phyloP scores from a whole-genome alignment of 2,329 filamentous ascomycete species.

The Microascus cirrosus region DNA sequence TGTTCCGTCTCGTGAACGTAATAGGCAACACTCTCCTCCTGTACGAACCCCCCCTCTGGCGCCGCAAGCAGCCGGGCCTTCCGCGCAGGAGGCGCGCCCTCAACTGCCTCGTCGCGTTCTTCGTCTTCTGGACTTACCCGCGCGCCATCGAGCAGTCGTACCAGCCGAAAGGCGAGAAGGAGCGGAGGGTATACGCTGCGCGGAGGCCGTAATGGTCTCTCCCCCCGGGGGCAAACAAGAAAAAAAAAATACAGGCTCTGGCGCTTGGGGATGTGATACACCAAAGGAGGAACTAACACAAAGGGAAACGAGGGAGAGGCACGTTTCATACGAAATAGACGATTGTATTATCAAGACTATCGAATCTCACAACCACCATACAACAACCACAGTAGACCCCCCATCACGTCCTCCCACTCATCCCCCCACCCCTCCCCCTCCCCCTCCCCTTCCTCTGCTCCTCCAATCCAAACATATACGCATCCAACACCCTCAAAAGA shows the following conservation, averaged over 20 bases:
- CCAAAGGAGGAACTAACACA: no score
- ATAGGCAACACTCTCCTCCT: constrained; percentile 25
- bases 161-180: not conserved
- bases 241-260: no score
- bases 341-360: no score
- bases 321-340: no score
- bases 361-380: no score
- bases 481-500: constrained; percentile 1
- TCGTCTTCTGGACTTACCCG: constrained; percentile 31
- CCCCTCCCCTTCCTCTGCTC: not conserved
- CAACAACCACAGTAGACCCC: not conserved
- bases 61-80: constrained; percentile 19
- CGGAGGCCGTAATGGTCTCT: not conserved
- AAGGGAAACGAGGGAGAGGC: no score
- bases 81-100: constrained; percentile 12
- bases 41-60: constrained; percentile 25
- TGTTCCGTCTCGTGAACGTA: constrained; percentile 25
- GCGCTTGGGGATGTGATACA: no score
- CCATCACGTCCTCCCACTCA: not conserved
- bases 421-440: not conserved
- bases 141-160: constrained; percentile 21
- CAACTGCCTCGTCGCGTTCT: constrained; percentile 15
- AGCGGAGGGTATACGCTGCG: not conserved
- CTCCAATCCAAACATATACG: not conserved
- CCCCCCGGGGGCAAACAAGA: no score